Evolutionary conservation across 2,329 filamentous ascomycete species (phyloP).

Genomic region (Meredithiella fracta): DNA sequence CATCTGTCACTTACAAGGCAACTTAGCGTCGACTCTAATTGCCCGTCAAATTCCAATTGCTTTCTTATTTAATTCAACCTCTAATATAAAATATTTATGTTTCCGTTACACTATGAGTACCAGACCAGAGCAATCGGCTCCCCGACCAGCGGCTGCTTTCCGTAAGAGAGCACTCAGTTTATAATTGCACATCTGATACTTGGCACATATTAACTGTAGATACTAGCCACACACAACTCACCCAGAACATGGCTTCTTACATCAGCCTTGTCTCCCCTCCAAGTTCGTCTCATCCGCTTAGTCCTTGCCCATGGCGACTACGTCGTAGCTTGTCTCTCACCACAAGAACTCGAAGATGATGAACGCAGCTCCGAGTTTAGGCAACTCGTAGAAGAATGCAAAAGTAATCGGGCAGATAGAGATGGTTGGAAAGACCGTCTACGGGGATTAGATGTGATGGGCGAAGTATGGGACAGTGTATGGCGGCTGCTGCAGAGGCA

Average conservation of each 20-base stretch:
- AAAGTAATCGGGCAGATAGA: constrained; percentile 43
- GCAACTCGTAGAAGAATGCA: constrained; percentile 56
- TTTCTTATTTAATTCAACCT: no score
- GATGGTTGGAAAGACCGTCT: constrained; percentile 72
- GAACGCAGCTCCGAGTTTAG: constrained; percentile 64
- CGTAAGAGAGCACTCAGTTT: constrained; percentile 1
- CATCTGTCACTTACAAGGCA: no score
- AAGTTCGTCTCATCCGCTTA: constrained; percentile 63
- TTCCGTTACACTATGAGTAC: not conserved
- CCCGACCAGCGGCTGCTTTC: constrained; percentile 7
- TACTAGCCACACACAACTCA: constrained; percentile 46
- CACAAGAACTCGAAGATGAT: constrained; percentile 61
- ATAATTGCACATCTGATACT: not conserved
- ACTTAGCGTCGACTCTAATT: no score
- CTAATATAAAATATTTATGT: not conserved
- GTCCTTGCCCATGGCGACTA: constrained; percentile 84
- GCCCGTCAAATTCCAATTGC: no score
- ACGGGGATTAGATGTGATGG: constrained; percentile 48
- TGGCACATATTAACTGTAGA: not conserved
- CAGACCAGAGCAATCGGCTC: not conserved
- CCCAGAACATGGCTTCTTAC: constrained; percentile 91
- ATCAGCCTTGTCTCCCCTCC: constrained; percentile 68
- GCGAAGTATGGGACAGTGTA: constrained; percentile 51
- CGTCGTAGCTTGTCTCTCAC: constrained; percentile 68
- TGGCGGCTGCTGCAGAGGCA: constrained; percentile 74